A percentile compares a stretch with the other conserved stretches of the same genome.
Evolutionary conservation across 805 yeast genomes (phyloP).

Genomic region (Grigorovia jiainica): DNA sequence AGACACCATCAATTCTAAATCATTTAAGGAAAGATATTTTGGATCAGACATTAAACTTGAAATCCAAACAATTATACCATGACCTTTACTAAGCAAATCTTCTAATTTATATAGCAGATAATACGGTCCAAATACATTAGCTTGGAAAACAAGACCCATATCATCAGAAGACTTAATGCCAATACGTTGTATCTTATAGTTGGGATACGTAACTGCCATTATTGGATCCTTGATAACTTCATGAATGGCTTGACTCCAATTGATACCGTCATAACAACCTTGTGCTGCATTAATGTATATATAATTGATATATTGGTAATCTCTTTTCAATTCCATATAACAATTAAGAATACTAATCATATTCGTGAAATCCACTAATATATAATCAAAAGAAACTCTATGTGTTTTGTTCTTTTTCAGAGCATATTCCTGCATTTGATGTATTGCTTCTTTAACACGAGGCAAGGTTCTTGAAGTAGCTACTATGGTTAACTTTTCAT

Average conservation of each 20-base stretch:
- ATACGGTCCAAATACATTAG: slow-evolving; percentile 94
- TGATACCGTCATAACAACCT: slow-evolving; percentile 77
- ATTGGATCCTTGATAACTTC: slow-evolving; percentile 61
- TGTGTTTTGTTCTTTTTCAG: slow-evolving; percentile 23
- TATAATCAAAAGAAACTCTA: slow-evolving; percentile 79
- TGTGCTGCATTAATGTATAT: slow-evolving; percentile 85
- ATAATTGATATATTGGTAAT: slow-evolving; percentile 63
- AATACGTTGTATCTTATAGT: slow-evolving; percentile 69
- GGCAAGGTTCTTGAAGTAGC: slow-evolving; percentile 87
- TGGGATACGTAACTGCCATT: slow-evolving; percentile 79
- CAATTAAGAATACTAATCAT: slow-evolving; percentile 81
- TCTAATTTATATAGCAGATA: slow-evolving; percentile 62
- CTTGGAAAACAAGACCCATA: slow-evolving; percentile 83
- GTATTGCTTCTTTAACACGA: slow-evolving; percentile 68
- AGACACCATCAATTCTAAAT: slow-evolving; percentile 58
- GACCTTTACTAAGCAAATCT: slow-evolving; percentile 41
- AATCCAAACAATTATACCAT: slow-evolving; percentile 75
- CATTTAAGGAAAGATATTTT: slow-evolving; percentile 60
- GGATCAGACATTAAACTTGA: slow-evolving; percentile 77
- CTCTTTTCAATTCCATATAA: slow-evolving; percentile 54
- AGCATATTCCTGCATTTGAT: slow-evolving; percentile 38
- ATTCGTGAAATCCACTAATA: slow-evolving; percentile 79
- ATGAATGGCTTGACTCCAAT: slow-evolving; percentile 69
- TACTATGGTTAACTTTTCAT: slow-evolving; percentile 58
- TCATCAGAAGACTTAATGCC: slow-evolving; percentile 74